Evolutionary conservation across 2,329 filamentous ascomycete genomes (phyloP).

Genomic region (Epichloe sp.): DNA sequence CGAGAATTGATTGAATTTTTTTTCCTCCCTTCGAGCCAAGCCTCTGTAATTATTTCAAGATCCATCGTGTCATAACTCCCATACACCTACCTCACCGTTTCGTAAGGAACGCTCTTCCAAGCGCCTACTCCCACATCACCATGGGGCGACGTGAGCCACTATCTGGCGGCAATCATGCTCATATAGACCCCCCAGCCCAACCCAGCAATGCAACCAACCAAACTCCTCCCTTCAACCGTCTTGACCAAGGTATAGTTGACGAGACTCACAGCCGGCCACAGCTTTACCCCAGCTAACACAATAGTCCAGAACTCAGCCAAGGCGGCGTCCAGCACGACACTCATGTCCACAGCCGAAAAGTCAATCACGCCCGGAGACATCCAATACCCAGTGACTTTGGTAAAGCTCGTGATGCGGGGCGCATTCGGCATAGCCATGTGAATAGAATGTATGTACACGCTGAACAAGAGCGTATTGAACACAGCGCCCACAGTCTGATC

Average conservation of each 20-base stretch:
- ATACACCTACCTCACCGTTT: not conserved
- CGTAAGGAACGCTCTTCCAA: not conserved
- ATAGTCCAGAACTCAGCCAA: conserved; percentile 49
- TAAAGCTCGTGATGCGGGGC: conserved; percentile 23
- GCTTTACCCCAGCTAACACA: conserved; percentile 50
- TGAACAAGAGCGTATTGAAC: conserved; percentile 53
- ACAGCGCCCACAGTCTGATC: conserved; percentile 56
- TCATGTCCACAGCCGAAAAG: conserved; percentile 32
- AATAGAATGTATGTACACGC: conserved; percentile 45
- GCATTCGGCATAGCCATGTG: conserved; percentile 32
- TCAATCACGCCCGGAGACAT: conserved; percentile 28
- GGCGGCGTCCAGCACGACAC: conserved; percentile 28
- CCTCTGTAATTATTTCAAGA: too few relatives aligned
- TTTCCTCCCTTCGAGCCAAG: not conserved
- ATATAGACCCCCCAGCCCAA: conserved; percentile 66
- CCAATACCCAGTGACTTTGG: conserved; percentile 22
- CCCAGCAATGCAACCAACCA: conserved; percentile 60
- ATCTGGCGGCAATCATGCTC: conserved; percentile 41
- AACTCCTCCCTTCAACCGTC: conserved; percentile 55
- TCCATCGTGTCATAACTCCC: too few relatives aligned
- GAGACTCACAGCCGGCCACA: conserved; percentile 60
- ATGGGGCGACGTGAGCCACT: not conserved
- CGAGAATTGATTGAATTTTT: not conserved
- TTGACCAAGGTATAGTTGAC: conserved; percentile 56
- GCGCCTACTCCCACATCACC: not conserved